phyloP scores from a whole-genome alignment of 2,329 filamentous ascomycete genomes.

The Penicillium sp. region DNA sequence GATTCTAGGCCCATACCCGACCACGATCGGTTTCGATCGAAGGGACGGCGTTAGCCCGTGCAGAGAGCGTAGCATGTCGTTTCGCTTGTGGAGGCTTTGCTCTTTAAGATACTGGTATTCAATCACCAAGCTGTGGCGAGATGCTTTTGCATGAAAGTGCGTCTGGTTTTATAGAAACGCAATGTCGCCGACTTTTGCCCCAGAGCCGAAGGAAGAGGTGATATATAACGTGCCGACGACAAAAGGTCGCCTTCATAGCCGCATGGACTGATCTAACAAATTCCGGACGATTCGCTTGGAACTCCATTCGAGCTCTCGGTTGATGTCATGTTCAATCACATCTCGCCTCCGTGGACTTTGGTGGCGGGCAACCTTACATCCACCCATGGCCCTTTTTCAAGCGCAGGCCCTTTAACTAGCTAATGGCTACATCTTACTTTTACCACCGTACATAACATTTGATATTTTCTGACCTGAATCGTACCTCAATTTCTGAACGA shows the following conservation, averaged over 20 bases:
- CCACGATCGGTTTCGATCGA: slow-evolving; percentile 2
- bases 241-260: neutral
- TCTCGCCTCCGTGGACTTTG: neutral
- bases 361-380: neutral
- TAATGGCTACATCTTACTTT: too few relatives aligned
- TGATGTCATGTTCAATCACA: neutral
- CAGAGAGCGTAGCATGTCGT: slow-evolving; percentile 7
- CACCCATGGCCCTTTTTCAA: neutral
- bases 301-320: neutral
- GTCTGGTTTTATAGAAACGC: neutral
- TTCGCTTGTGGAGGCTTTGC: neutral
- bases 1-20: slow-evolving; percentile 8
- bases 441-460: too few relatives aligned
- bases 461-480: too few relatives aligned
- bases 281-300: neutral
- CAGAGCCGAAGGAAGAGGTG: neutral
- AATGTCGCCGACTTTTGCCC: neutral
- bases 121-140: neutral
- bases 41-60: slow-evolving; percentile 1
- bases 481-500: too few relatives aligned
- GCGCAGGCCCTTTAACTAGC: neutral
- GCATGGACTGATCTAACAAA: neutral
- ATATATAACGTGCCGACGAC: neutral
- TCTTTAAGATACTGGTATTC: neutral
- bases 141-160: neutral